A percentile compares a stretch with the other conserved stretches of the same genome.
Evolutionary conservation across 1,284 basidiomycete species (phyloP).

Genomic region (Pyrrhoderma lamaoense): DNA sequence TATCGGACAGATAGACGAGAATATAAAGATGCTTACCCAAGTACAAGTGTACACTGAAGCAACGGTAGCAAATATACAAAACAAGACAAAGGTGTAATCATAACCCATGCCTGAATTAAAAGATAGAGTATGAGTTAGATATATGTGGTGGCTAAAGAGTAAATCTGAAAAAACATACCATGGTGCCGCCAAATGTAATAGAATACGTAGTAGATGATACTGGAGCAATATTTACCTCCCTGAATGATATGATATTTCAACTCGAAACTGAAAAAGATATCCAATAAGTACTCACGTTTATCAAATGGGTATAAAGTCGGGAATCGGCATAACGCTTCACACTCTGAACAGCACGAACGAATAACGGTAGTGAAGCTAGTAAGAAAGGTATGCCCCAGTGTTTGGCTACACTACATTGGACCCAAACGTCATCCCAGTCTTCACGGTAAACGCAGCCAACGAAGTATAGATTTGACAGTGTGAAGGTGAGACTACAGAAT

Average conservation of each 20-base stretch:
- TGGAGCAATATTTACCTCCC: constrained; percentile 75
- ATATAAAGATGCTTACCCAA: constrained; percentile 50
- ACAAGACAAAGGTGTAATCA: constrained; percentile 51
- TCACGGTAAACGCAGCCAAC: constrained; percentile 65
- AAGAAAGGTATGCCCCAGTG: constrained; percentile 57
- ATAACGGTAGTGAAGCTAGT: constrained; percentile 52
- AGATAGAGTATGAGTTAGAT: constrained; percentile 14
- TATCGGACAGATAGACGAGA: too few relatives aligned
- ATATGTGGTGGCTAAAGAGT: too few relatives aligned
- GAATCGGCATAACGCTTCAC: constrained; percentile 83
- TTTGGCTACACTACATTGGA: constrained; percentile 32
- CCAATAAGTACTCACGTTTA: constrained; percentile 66
- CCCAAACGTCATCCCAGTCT: constrained; percentile 46
- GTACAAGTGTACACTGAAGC: constrained; percentile 65
- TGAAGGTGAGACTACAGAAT: constrained; percentile 70
- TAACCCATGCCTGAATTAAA: constrained; percentile 28
- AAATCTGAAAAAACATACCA: constrained; percentile 34
- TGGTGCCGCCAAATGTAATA: constrained; percentile 71
- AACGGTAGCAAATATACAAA: constrained; percentile 54
- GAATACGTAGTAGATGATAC: constrained; percentile 55
- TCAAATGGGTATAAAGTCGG: constrained; percentile 64
- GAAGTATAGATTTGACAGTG: constrained; percentile 66
- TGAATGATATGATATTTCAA: too few relatives aligned
- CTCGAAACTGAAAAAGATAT: too few relatives aligned
- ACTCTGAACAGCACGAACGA: constrained; percentile 79